Conservation (phyloP, 495 filamentous ascomycete genomes). For the Penicillium ucsense region DNA sequence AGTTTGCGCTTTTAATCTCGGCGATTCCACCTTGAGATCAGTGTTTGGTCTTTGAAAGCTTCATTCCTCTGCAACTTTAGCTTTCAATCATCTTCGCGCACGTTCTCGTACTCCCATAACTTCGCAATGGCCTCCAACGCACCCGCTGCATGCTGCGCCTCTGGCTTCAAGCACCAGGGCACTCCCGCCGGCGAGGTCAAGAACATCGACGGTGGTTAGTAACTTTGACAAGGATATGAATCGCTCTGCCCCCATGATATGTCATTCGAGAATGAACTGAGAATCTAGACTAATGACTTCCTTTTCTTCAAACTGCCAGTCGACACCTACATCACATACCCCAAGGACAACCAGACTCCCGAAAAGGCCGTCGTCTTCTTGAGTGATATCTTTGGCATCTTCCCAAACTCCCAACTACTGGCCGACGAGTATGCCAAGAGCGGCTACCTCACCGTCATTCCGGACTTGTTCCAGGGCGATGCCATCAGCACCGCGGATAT, state of each 20-base stretch:
- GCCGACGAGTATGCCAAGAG: constrained; percentile 77
- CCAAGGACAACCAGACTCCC: constrained; percentile 31
- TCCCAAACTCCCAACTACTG: constrained; percentile 68
- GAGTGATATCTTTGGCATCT: constrained; percentile 63
- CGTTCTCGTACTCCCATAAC: not conserved
- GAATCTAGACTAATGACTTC: not conserved
- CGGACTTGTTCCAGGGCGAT: constrained; percentile 73
- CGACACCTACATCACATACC: constrained; percentile 33
- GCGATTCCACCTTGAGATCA: too few relatives aligned
- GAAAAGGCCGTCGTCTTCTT: constrained; percentile 39
- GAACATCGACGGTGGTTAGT: constrained; percentile 30
- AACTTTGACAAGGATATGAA: not conserved
- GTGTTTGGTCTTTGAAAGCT: too few relatives aligned
- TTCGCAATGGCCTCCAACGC: constrained; percentile 48
- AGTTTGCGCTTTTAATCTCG: too few relatives aligned
- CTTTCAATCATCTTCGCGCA: not conserved
- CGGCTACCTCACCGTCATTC: constrained; percentile 67
- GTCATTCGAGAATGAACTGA: not conserved
- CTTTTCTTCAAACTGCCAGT: constrained; percentile 12
- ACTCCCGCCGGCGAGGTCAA: constrained; percentile 32
- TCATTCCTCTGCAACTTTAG: too few relatives aligned
- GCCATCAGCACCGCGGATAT: constrained; percentile 44
- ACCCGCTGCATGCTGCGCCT: constrained; percentile 46
- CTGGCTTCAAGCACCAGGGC: constrained; percentile 44
- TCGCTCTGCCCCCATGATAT: constrained; percentile 10